Evolutionary conservation across 2,329 filamentous ascomycete genomes (phyloP), one percentile per base, ranked within the genome.

Genomic region (Hymenoscyphus repandus): DNA sequence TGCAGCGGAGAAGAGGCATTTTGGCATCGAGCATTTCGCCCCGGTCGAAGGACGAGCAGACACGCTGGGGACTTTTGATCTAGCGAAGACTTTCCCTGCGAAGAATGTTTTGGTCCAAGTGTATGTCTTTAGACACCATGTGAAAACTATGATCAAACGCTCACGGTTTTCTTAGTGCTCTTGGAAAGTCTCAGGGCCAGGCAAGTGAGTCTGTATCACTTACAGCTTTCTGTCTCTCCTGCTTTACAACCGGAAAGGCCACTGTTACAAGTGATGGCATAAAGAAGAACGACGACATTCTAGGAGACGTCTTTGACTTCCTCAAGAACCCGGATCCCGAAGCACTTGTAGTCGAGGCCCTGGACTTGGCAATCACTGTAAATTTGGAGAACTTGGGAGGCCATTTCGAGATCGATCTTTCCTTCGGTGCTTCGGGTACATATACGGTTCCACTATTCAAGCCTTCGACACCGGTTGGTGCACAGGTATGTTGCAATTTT

Each of bases 181-280:
- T 44, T 34, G 47, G 45, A 49, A 53, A 33, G 34, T 57, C 31
- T 43, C 53, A 20, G 3, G 45, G 39, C 12, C 3, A 15, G 12
- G 33, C 45, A 7, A 47, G 44, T 39, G 45, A 15, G 11, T 15
- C 13, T 9, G 6, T 44, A 22, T 43, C 38, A n/a, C 20, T 51
- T 9, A 49, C 45, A 7, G 52, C 38, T 7, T 45, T 30, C 18
- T 62, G 60, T 46, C 33, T 59, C 10, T 57, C 59, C 15, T 62
- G 60, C 41, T 46, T 51, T 41, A 60, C 60, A 15, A 61, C 56
- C 50, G 60, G 60, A 34, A 56, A 45, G 12, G 59, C 53, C 18
- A 45, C 56, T 33, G 47, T 62, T n/a, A 55, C 53, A 2, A 61
- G 52, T 10, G 50, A 56, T 9, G 60, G 58, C 7, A 47, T 59